Percentiles rank a stretch among this genome's conserved stretches.
phyloP scores from a whole-genome alignment of 2,329 filamentous ascomycete species.

The Cladosporium sp. region DNA sequence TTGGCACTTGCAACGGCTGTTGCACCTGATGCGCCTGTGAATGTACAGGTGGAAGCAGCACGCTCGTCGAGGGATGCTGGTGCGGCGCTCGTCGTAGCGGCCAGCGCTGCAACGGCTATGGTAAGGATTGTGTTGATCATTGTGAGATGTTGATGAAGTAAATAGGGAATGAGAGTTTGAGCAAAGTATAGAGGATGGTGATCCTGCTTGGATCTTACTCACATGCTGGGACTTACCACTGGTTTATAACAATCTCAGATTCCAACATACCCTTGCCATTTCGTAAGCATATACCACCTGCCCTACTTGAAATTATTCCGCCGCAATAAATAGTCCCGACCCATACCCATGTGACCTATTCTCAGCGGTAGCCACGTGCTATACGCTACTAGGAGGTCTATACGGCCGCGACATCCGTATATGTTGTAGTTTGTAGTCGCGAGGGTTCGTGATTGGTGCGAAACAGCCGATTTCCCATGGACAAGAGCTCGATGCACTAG shows the following conservation, averaged over 20 bases:
- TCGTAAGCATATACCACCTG: too few relatives aligned
- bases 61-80: background rate
- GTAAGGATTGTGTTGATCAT: background rate
- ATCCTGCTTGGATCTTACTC: background rate
- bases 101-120: background rate
- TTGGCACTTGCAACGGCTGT: slow-evolving; percentile 14
- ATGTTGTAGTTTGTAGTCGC: background rate
- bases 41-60: background rate
- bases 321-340: too few relatives aligned
- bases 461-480: background rate
- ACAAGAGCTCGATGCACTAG: background rate
- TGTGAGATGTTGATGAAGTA: background rate
- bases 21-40: slow-evolving; percentile 1
- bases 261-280: too few relatives aligned
- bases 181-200: background rate
- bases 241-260: too few relatives aligned
- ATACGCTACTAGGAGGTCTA: too few relatives aligned
- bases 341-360: too few relatives aligned
- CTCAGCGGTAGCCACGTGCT: too few relatives aligned
- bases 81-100: background rate
- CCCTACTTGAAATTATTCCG: too few relatives aligned
- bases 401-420: too few relatives aligned
- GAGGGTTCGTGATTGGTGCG: background rate
- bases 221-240: background rate
- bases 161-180: background rate